phyloP scores from a whole-genome alignment of 2,329 filamentous ascomycete genomes.

The Botrytis byssoidea region DNA sequence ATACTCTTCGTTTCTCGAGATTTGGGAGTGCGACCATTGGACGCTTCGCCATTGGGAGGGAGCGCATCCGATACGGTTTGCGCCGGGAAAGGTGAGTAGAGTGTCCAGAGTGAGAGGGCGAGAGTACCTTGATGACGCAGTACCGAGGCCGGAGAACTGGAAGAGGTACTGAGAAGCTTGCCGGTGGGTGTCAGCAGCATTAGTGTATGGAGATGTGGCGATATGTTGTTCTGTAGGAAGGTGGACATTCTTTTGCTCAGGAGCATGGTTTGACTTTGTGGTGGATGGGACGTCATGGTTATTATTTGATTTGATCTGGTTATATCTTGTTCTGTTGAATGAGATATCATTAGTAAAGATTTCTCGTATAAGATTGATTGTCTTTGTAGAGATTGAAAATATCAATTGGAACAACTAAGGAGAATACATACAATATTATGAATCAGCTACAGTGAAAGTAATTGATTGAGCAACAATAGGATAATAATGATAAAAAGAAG shows the following conservation, averaged over 20 bases:
- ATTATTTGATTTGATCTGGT: background rate
- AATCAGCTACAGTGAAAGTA: background rate
- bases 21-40: slow-evolving; percentile 21
- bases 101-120: slow-evolving; percentile 59
- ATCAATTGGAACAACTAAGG: background rate
- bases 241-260: slow-evolving; percentile 63
- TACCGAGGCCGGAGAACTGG: slow-evolving; percentile 52
- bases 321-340: slow-evolving; percentile 28
- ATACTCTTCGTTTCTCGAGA: slow-evolving; percentile 32
- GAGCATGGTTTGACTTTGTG: slow-evolving; percentile 44
- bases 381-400: background rate
- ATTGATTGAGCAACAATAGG: background rate
- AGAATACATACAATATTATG: background rate
- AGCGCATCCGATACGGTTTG: slow-evolving; percentile 25
- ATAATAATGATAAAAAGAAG: background rate
- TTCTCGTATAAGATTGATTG: background rate
- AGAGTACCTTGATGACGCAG: slow-evolving; percentile 64
- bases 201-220: slow-evolving; percentile 55
- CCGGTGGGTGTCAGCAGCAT: slow-evolving; percentile 60
- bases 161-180: slow-evolving; percentile 63
- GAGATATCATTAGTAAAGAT: background rate
- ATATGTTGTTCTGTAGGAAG: slow-evolving; percentile 59
- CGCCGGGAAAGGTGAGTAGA: slow-evolving; percentile 48
- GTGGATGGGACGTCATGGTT: slow-evolving; percentile 25
- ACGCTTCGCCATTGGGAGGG: slow-evolving; percentile 12